Base-by-base conservation (phyloP, 2,329 filamentous ascomycete species). In the Herpotrichia juniperi region DNA sequence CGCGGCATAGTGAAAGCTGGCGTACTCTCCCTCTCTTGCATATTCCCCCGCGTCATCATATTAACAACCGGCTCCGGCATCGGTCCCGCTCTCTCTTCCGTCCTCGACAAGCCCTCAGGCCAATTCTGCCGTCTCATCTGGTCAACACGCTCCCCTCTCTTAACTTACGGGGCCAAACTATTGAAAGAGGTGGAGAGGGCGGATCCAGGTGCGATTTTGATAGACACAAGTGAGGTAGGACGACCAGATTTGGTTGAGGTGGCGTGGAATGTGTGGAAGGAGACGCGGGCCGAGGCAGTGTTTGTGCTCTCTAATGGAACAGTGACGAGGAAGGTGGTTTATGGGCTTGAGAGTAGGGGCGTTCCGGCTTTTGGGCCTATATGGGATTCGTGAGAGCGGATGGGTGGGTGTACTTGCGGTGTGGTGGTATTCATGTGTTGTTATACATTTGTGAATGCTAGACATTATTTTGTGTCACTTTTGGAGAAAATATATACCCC, bases 311-410 rank as follows among this genome's bases (percentile, higher is more conserved):
- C 85, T 49, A 92, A 91, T 67, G 83, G 86, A 51, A 80, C 74
- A 50, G 80, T 90, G 28, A 91, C 88, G 16, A 81, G 80, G 63
- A 84, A 83, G 74, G 79, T 91, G 1, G 87, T 91, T 0, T 88
- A 86, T 66, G 86, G 82, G 8, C 74, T 92, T 45, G 87, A 91
- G 73, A 80, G 78, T 31, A 78, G 86, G 49, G 87, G 87, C 0
- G 72, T 91, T 7, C 80, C 84, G 2, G 87, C 87, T 8, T 91
- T 83, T 73, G 89, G 89, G 6, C 87, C 89, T 8, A 89, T 92
- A 61, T 92, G 87, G 76, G 89, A 92, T 72, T 85, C 82, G 37
- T 85, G 16, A 53, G 37, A 19, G 21, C 11, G 9, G 34, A 39
- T 9, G 16, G 32, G n/a, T n/a, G n/a, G n/a, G n/a, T n/a, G n/a